phyloP scores from a whole-genome alignment of 805 yeast species.

The Metschnikowia similis region DNA sequence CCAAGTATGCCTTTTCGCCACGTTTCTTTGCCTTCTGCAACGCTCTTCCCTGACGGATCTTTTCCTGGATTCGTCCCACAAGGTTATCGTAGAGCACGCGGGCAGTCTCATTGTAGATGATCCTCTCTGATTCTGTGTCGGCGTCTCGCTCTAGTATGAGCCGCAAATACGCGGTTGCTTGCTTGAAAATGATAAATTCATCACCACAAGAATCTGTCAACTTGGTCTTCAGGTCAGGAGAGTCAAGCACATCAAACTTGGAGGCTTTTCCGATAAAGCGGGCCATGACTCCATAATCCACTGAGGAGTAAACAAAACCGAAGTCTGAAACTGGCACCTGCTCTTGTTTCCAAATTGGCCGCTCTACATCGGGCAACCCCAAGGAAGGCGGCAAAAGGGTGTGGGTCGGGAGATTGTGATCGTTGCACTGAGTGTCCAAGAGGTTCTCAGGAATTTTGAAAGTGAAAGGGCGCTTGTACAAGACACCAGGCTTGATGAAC shows the following conservation, averaged over 20 bases:
- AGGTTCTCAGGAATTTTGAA: conserved; percentile 36
- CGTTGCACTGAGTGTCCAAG: conserved; percentile 36
- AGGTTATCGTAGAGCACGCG: conserved; percentile 17
- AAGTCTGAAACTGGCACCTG: conserved; percentile 24
- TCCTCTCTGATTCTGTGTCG: conserved; percentile 15
- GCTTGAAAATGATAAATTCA: conserved; percentile 38
- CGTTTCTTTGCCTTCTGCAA: conserved; percentile 6
- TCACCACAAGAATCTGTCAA: conserved; percentile 34
- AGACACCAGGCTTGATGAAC: conserved; percentile 18
- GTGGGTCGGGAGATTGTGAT: conserved; percentile 28
- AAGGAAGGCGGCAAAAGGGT: conserved; percentile 34
- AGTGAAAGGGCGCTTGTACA: conserved; percentile 38
- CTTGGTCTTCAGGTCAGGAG: conserved; percentile 31
- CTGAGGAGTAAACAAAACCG: conserved; percentile 28
- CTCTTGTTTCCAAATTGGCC: neutral
- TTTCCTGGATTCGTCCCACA: conserved; percentile 10
- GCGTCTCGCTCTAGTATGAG: conserved; percentile 21
- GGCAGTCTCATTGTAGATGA: conserved; percentile 8
- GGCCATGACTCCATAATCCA: conserved; percentile 35
- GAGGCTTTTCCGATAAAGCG: conserved; percentile 39
- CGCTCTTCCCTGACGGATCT: conserved; percentile 24
- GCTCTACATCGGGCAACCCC: conserved; percentile 23
- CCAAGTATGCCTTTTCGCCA: neutral
- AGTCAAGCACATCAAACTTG: conserved; percentile 27
- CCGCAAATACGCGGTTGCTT: conserved; percentile 22